phyloP scores from a whole-genome alignment of 2,329 filamentous ascomycete genomes.

The Fusarium gaditjirri region DNA sequence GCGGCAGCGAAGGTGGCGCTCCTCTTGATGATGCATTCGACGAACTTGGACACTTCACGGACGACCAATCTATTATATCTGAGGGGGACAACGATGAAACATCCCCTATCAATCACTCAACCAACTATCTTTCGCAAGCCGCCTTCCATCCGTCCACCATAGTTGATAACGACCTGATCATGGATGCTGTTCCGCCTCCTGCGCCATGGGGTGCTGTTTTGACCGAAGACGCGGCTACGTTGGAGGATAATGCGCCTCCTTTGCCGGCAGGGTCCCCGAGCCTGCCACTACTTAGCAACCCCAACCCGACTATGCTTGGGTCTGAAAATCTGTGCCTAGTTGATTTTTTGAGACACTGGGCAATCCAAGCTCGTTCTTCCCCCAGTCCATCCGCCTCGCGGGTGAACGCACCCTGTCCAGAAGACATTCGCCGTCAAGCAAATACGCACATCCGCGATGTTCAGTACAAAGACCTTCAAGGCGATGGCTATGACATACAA shows the following conservation, averaged over 20 bases:
- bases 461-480: conserved; percentile 60
- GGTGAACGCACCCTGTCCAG: conserved; percentile 44
- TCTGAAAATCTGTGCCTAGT: conserved; percentile 61
- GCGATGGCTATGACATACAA: conserved; percentile 67
- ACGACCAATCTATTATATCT: conserved; percentile 12
- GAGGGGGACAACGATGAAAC: conserved; percentile 27
- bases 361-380: conserved; percentile 46
- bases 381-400: conserved; percentile 34
- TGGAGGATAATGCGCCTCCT: conserved; percentile 1
- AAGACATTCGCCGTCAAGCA: conserved; percentile 48
- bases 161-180: conserved; percentile 15
- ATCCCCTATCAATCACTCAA: conserved; percentile 9
- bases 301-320: conserved; percentile 53
- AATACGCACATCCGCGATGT: conserved; percentile 38
- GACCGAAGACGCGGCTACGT: background rate
- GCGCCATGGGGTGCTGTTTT: conserved; percentile 21
- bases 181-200: conserved; percentile 31
- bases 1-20: conserved; percentile 50
- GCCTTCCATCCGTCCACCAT: conserved; percentile 15
- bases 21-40: conserved; percentile 34
- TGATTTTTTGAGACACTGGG: conserved; percentile 64
- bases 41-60: conserved; percentile 9
- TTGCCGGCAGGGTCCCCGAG: conserved; percentile 7
- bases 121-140: conserved; percentile 27
- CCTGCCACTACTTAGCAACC: conserved; percentile 46